Evolutionary conservation across 1,284 basidiomycete genomes (phyloP).

Genomic region (Cerioporus squamosus): DNA sequence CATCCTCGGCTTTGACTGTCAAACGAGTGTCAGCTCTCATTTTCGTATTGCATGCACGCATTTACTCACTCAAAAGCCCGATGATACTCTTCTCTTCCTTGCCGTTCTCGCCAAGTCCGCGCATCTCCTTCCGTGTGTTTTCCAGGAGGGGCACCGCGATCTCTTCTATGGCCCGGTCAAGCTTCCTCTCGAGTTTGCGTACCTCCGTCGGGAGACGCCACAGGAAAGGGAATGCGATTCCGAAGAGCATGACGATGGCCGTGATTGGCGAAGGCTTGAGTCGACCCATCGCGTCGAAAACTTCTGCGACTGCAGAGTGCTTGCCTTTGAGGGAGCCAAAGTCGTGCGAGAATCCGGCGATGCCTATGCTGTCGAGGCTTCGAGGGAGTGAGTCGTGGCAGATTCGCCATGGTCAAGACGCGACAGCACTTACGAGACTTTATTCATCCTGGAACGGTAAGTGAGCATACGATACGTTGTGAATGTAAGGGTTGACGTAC

Average conservation of each 20-base stretch:
- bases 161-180: slow-evolving; percentile 45
- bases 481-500: slow-evolving; percentile 5
- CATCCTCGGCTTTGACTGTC: slow-evolving; percentile 57
- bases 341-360: slow-evolving; percentile 60
- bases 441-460: slow-evolving; percentile 45
- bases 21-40: not conserved
- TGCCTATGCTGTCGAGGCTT: slow-evolving; percentile 63
- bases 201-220: slow-evolving; percentile 47
- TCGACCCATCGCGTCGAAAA: slow-evolving; percentile 48
- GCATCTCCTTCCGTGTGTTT: slow-evolving; percentile 45
- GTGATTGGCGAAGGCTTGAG: slow-evolving; percentile 29
- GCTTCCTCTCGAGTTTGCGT: slow-evolving; percentile 36
- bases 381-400: not conserved
- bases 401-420: not conserved
- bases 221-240: slow-evolving; percentile 47
- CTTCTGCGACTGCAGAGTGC: slow-evolving; percentile 45
- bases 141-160: slow-evolving; percentile 53
- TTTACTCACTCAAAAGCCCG: slow-evolving; percentile 50
- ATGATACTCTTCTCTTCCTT: slow-evolving; percentile 57
- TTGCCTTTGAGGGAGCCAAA: slow-evolving; percentile 58
- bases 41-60: not conserved
- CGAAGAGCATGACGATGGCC: slow-evolving; percentile 44
- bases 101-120: slow-evolving; percentile 32
- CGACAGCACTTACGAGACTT: slow-evolving; percentile 43
- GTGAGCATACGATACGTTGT: slow-evolving; percentile 13